Conservation (phyloP, 2,329 filamentous ascomycete genomes). For the Epicoccum nigrum region DNA sequence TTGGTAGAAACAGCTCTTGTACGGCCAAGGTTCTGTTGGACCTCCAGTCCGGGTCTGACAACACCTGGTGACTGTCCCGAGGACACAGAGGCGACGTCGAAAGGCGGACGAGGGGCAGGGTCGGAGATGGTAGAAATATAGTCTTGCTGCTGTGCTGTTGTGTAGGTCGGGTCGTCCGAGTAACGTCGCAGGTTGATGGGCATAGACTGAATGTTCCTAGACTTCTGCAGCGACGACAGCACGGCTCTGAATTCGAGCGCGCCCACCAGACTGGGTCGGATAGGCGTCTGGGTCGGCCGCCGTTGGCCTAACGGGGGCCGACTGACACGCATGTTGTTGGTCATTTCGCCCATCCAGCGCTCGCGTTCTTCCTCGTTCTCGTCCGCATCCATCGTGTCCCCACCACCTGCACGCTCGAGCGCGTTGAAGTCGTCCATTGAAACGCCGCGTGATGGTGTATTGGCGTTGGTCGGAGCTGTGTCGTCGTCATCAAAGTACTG, state of each 20-base stretch:
- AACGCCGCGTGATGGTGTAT: slow-evolving; percentile 53
- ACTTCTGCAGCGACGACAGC: slow-evolving; percentile 82
- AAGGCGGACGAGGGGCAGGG: slow-evolving; percentile 50
- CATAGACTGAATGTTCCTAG: slow-evolving; percentile 74
- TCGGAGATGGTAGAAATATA: slow-evolving; percentile 57
- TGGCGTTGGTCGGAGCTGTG: slow-evolving; percentile 47
- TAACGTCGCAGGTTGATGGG: slow-evolving; percentile 73
- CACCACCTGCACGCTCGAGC: slow-evolving; percentile 61
- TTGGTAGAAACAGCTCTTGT: slow-evolving; percentile 66
- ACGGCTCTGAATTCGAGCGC: slow-evolving; percentile 93
- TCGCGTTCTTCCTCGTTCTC: slow-evolving; percentile 69
- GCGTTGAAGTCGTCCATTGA: slow-evolving; percentile 69
- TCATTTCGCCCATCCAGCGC: slow-evolving; percentile 76
- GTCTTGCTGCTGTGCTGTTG: slow-evolving; percentile 54
- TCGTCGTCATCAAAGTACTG: slow-evolving; percentile 63
- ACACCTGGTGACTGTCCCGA: slow-evolving; percentile 29
- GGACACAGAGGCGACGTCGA: slow-evolving; percentile 31
- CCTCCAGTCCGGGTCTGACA: slow-evolving; percentile 38
- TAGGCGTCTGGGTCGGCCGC: slow-evolving; percentile 78
- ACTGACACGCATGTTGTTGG: slow-evolving; percentile 89
- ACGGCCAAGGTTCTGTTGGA: slow-evolving; percentile 37
- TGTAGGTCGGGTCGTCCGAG: slow-evolving; percentile 65
- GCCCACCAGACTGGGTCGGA: slow-evolving; percentile 90
- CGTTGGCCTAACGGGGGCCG: slow-evolving; percentile 69
- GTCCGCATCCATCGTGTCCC: slow-evolving; percentile 61